These are phyloP conservation scores for Zygoascus flipseniorum DNA, from an alignment of 805 yeast genomes.

Conservation along the genomic window DNA sequence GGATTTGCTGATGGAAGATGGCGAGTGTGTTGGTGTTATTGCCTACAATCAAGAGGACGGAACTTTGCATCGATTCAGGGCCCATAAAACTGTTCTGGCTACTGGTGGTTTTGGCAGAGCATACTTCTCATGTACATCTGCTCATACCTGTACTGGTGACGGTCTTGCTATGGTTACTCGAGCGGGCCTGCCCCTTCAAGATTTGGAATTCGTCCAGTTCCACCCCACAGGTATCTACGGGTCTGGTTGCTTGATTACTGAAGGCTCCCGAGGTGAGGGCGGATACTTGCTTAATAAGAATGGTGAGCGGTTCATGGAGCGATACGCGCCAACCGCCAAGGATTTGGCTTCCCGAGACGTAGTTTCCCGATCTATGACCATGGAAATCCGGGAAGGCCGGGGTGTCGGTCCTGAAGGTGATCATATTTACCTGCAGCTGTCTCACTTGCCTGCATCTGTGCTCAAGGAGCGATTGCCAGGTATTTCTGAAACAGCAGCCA, in stretches of 20 bases:
- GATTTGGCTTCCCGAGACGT: constrained; percentile 98
- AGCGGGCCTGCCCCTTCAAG: constrained; percentile 97
- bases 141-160: constrained; percentile 99
- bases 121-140: constrained; percentile 97
- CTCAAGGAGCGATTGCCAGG: constrained; percentile 96
- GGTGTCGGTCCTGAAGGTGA: constrained; percentile 97
- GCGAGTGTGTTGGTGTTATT: constrained; percentile 92
- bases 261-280: constrained; percentile 99
- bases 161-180: constrained; percentile 97
- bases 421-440: constrained; percentile 89
- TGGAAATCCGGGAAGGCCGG: constrained; percentile 98
- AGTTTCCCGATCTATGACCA: constrained; percentile 94
- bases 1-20: constrained; percentile 90
- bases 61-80: constrained; percentile 93
- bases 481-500: constrained; percentile 96
- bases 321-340: constrained; percentile 98
- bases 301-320: constrained; percentile 99
- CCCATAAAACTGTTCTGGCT: constrained; percentile 93
- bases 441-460: constrained; percentile 87
- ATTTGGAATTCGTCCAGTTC: constrained; percentile 95
- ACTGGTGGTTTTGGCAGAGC: constrained; percentile 99
- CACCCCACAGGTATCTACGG: constrained; percentile 99
- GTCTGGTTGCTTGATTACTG: constrained; percentile 96
- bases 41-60: constrained; percentile 99
- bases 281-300: constrained; percentile 92